Percentiles rank a stretch among this genome's conserved stretches.
phyloP scores from a whole-genome alignment of 2,329 filamentous ascomycete species.

The Aspergillus aculeatus region DNA sequence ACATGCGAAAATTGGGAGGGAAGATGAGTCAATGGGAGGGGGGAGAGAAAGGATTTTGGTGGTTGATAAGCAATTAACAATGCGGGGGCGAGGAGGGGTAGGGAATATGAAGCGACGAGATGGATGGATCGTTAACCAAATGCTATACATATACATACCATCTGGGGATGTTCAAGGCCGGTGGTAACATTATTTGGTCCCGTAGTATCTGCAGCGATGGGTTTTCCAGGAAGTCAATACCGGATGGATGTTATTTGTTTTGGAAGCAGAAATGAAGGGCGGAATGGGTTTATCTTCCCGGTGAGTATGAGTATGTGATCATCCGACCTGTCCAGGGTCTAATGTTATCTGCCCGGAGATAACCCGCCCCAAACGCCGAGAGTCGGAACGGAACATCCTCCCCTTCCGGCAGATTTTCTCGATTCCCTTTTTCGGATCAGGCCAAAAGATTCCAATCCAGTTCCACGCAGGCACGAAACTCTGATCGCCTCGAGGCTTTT shows the following conservation, averaged over 20 bases:
- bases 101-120: too few relatives aligned
- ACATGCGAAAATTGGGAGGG: not conserved
- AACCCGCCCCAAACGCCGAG: slow-evolving; percentile 27
- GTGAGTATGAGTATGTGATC: not conserved
- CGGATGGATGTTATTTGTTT: not conserved
- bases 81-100: not conserved
- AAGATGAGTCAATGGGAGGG: slow-evolving; percentile 12
- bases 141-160: slow-evolving; percentile 32
- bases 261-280: not conserved
- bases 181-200: slow-evolving; percentile 32
- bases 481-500: not conserved
- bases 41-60: too few relatives aligned
- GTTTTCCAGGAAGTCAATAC: not conserved
- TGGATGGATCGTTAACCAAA: too few relatives aligned
- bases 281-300: not conserved
- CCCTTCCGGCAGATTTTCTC: slow-evolving; percentile 33
- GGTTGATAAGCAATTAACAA: not conserved
- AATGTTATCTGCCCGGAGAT: slow-evolving; percentile 24
- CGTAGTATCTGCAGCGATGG: not conserved
- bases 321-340: slow-evolving; percentile 3
- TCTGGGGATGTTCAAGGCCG: slow-evolving; percentile 47
- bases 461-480: not conserved
- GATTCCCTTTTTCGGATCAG: slow-evolving; percentile 20
- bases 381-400: slow-evolving; percentile 28
- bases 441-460: not conserved